Percentiles rank a stretch among this genome's conserved stretches.
phyloP scores from a whole-genome alignment of 1,284 basidiomycete genomes.

The Moniliophthora roreri region DNA sequence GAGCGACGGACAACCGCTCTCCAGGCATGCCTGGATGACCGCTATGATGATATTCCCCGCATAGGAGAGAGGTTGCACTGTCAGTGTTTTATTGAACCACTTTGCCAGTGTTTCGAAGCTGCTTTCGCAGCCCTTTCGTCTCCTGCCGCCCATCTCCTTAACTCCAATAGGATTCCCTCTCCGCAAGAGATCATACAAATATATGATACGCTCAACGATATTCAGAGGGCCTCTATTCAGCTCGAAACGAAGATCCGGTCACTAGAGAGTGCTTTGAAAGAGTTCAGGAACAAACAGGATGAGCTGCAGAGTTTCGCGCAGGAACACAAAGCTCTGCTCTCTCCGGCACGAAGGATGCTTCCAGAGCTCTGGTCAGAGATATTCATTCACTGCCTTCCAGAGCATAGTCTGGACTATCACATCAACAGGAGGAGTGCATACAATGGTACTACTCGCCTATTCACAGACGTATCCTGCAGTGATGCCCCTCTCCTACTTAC shows the following conservation, averaged over 20 bases:
- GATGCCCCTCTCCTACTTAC: conserved; percentile 1
- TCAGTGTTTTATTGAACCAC: too few species aligned
- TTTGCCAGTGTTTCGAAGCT: too few species aligned
- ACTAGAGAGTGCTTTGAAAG: background rate
- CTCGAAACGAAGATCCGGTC: background rate
- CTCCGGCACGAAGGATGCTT: background rate
- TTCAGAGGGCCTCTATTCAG: background rate
- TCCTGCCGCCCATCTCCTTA: background rate
- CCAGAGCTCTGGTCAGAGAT: conserved; percentile 4
- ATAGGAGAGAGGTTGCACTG: too few species aligned
- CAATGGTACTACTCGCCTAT: too few species aligned
- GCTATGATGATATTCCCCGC: too few species aligned
- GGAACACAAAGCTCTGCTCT: conserved; percentile 1
- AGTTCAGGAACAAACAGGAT: background rate
- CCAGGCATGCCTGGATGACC: too few species aligned
- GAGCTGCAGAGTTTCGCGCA: background rate
- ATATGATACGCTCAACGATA: background rate
- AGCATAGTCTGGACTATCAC: background rate
- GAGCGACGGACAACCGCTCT: too few species aligned
- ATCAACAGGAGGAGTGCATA: background rate
- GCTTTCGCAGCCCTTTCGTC: background rate
- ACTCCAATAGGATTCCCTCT: background rate
- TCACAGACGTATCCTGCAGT: background rate
- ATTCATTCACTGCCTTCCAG: background rate
- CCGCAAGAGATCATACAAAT: background rate